A percentile compares a stretch with the other conserved stretches of the same genome.
Conservation (phyloP, 2,329 filamentous ascomycete species). For the Colletotrichum orchidophilum region DNA sequence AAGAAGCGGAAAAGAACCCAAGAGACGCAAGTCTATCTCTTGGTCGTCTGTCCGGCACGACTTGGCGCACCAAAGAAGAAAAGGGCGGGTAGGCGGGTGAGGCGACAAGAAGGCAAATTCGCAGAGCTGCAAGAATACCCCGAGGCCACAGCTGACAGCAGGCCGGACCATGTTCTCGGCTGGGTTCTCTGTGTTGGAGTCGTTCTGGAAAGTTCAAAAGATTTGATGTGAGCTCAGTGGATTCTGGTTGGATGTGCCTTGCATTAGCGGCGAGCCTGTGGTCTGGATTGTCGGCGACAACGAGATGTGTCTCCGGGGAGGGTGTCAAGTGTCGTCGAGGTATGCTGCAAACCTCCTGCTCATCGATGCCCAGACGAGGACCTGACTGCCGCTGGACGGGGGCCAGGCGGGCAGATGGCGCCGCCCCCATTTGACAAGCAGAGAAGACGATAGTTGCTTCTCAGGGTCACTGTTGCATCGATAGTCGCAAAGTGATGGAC, state of each 20-base stretch:
- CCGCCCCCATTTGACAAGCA: slow-evolving; percentile 1
- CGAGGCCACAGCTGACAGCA: background rate
- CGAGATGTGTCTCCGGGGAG: slow-evolving; percentile 2
- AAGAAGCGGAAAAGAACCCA: slow-evolving; percentile 26
- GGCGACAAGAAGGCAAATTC: slow-evolving; percentile 16
- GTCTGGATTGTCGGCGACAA: slow-evolving; percentile 27
- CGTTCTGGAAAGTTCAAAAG: slow-evolving; percentile 1
- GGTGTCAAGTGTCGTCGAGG: background rate
- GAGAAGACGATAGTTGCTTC: background rate
- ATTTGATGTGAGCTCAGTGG: slow-evolving; percentile 17
- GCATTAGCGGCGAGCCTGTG: slow-evolving; percentile 25
- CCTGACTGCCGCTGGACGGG: background rate
- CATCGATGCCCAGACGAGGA: background rate
- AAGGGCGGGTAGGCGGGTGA: slow-evolving; percentile 14
- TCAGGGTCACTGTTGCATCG: slow-evolving; percentile 1
- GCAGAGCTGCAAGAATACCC: background rate
- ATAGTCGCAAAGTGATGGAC: background rate
- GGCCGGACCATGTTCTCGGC: background rate
- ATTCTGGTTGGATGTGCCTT: slow-evolving; percentile 32
- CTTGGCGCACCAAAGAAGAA: background rate
- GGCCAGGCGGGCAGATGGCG: slow-evolving; percentile 17
- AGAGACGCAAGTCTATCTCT: slow-evolving; percentile 27
- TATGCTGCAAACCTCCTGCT: background rate
- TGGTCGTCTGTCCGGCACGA: background rate
- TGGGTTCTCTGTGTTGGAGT: background rate